phyloP scores from a whole-genome alignment of 495 filamentous ascomycete genomes.

The Xylaria castorea region DNA sequence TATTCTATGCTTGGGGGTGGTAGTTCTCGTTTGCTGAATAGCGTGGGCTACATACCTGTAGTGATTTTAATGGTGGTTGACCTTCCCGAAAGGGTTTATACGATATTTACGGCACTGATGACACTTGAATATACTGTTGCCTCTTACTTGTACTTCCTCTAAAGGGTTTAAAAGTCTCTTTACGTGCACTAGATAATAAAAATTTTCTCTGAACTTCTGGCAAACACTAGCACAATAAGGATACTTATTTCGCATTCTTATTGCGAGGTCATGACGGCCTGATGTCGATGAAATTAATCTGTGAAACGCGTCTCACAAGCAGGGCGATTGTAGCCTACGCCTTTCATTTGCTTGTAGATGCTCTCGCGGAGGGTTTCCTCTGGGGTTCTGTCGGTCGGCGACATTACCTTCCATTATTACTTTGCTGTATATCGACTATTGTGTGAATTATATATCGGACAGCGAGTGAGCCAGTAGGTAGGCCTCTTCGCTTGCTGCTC shows the following conservation, averaged over 20 bases:
- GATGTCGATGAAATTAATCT: not conserved
- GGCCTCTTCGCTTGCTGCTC: not conserved
- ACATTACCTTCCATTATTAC: not conserved
- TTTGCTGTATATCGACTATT: not conserved
- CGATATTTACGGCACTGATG: slow-evolving; percentile 23
- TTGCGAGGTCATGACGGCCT: not conserved
- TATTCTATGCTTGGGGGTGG: not conserved
- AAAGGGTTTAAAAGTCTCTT: not conserved
- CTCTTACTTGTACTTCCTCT: slow-evolving; percentile 1
- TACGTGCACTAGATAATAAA: not conserved
- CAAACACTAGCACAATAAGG: not conserved
- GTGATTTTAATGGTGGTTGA: slow-evolving; percentile 10
- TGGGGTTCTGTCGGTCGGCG: not conserved
- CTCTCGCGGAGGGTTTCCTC: not conserved
- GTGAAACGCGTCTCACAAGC: not conserved
- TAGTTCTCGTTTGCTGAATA: slow-evolving; percentile 3
- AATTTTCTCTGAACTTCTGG: not conserved
- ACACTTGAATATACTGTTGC: slow-evolving; percentile 19
- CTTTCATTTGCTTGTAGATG: not conserved
- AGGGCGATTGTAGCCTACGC: too few species aligned
- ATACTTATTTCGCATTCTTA: not conserved
- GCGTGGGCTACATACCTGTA: not conserved
- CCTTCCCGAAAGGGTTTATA: not conserved
- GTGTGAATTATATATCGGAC: not conserved
- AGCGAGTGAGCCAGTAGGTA: not conserved